Evolutionary conservation across 176 grass and related monocot species (phyloP), one percentile per base, ranked within the genome.

Genomic region (Elymus sibiricus): DNA sequence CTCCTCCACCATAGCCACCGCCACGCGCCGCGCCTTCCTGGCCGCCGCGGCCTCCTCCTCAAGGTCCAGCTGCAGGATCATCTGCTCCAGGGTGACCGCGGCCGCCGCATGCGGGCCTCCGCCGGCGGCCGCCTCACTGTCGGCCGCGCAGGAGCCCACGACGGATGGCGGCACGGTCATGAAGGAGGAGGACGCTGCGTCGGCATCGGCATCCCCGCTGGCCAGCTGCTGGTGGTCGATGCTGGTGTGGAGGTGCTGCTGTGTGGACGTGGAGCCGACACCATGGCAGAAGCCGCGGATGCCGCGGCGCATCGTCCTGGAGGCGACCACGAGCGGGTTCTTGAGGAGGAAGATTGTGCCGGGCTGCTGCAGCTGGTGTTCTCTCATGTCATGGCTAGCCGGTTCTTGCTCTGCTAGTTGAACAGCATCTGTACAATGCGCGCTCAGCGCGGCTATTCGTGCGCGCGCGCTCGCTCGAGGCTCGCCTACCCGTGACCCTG

Each of bases 1-100:
- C 11, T 71, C 74, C 16, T 24, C 62, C 16, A 53, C 15, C 49
- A 19, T 15, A 19, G 49, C 49, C 24, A 19, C 65, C 1, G 80
- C 62, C 38, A 35, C 21, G 42, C 43, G 60, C 81, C 83, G 89
- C 25, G 79, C 88, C 79, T 77, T 93, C 79, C 82, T 82, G n/a
- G 82, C 79, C 14, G 86, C 88, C 8, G 86, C 89, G 1, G 85
- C 92, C 63, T 84, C 88, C 78, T 95, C 97, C 70, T 98, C 90
- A 72, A 98, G 70, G 79, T 95, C 92, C 67, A 98, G 94, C 82
- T 98, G 92, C 44, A 98, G 83, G 88, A 98, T 95, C 97, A 98
- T 98, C 79, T 98, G 85, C 76, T 98, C 97, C 42, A 98, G 90
- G 47, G 94, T 94, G 17, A 91, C 55, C 24, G 59, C 73, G 21